These are phyloP conservation scores for Diplodia seriata DNA, from an alignment of 2,329 filamentous ascomycete genomes.

Conservation along the genomic window DNA sequence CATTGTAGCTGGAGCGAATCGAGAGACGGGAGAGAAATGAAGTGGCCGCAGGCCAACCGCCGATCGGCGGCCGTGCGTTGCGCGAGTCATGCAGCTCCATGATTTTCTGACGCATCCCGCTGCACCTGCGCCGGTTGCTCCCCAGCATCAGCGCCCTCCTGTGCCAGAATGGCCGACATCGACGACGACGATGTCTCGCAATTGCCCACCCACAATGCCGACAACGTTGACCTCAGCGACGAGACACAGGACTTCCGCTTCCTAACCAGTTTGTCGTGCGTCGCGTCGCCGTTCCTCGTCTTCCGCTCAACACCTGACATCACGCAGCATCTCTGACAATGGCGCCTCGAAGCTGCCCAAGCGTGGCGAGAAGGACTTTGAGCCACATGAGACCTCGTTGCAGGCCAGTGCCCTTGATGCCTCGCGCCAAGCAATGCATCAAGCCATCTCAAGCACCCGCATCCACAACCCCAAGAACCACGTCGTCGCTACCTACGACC, in stretches of 20 bases:
- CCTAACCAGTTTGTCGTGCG: conserved; percentile 64
- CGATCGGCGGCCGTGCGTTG: background rate
- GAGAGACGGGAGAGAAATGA: background rate
- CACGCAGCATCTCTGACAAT: conserved; percentile 38
- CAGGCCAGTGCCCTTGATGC: conserved; percentile 80
- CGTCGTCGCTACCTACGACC: conserved; percentile 76
- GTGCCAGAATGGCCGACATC: conserved; percentile 24
- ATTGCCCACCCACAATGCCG: conserved; percentile 21
- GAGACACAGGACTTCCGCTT: conserved; percentile 88
- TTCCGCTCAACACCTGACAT: conserved; percentile 17
- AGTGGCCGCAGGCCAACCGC: background rate
- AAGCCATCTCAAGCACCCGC: conserved; percentile 79
- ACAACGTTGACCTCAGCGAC: conserved; percentile 67
- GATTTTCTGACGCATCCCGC: conserved; percentile 13
- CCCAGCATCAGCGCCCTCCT: background rate
- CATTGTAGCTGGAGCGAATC: background rate
- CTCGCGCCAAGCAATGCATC: conserved; percentile 86
- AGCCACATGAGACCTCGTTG: conserved; percentile 84
- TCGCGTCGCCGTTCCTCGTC: conserved; percentile 28
- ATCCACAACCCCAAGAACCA: conserved; percentile 73
- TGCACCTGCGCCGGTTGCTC: background rate
- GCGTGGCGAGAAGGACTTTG: conserved; percentile 96
- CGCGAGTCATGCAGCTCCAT: conserved; percentile 9
- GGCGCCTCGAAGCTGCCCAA: conserved; percentile 72
- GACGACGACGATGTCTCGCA: conserved; percentile 27